Evolutionary conservation across 2,329 filamentous ascomycete genomes (phyloP).

Genomic region (Aureobasidium vineae): DNA sequence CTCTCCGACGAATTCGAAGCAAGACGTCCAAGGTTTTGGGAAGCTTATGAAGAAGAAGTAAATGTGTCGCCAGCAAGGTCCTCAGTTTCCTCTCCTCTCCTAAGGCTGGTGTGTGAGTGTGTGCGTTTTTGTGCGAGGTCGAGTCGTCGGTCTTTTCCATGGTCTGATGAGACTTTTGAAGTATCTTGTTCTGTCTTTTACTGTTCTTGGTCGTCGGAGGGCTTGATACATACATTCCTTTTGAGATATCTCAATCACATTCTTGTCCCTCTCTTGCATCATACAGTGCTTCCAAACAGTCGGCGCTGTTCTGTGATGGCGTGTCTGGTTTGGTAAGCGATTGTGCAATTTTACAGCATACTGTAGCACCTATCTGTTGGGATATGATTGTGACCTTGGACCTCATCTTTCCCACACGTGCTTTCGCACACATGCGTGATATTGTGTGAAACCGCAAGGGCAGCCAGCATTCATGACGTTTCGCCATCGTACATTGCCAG

Average conservation of each 20-base stretch:
- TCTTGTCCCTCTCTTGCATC: background rate
- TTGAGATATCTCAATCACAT: background rate
- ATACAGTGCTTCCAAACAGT: background rate
- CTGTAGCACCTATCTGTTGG: too few relatives aligned
- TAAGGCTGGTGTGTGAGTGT: background rate
- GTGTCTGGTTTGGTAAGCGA: too few relatives aligned
- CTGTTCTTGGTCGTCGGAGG: background rate
- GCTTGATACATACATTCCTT: slow-evolving; percentile 2
- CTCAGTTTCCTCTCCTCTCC: background rate
- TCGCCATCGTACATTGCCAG: too few relatives aligned
- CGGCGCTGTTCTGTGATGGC: too few relatives aligned
- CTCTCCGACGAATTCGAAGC: too few relatives aligned
- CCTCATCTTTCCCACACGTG: too few relatives aligned
- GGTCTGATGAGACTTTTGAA: background rate
- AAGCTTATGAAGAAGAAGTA: background rate
- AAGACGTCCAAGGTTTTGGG: too few relatives aligned
- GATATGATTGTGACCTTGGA: too few relatives aligned
- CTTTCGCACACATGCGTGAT: too few relatives aligned
- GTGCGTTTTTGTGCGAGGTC: background rate
- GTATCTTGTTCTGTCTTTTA: background rate
- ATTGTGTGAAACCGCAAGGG: too few relatives aligned
- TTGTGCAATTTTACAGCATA: too few relatives aligned
- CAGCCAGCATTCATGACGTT: too few relatives aligned
- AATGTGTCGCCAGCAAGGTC: background rate
- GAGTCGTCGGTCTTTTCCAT: background rate